Conservation (phyloP, 805 yeast genomes). For the Tetrapisispora nanseiensis region DNA sequence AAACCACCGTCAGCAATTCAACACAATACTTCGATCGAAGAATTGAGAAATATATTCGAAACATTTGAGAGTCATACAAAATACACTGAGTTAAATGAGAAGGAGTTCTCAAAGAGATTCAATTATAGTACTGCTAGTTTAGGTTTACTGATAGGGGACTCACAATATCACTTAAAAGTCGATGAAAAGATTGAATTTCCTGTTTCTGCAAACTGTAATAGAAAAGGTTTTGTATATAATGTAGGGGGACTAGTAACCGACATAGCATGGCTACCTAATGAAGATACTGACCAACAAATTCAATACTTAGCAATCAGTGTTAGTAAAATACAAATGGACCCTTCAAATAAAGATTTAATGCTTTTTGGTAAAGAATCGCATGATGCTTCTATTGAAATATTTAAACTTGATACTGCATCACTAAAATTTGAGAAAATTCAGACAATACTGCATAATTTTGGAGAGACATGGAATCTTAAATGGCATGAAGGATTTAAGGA, state of each 20-base stretch:
- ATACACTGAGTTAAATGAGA: slow-evolving; percentile 12
- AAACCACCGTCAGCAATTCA: slow-evolving; percentile 9
- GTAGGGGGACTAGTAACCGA: slow-evolving; percentile 46
- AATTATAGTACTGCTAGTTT: slow-evolving; percentile 13
- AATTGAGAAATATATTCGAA: not conserved
- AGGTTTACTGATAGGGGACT: slow-evolving; percentile 13
- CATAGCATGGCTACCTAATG: slow-evolving; percentile 40
- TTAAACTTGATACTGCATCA: slow-evolving; percentile 29
- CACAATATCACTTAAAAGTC: slow-evolving; percentile 10
- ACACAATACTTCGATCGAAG: slow-evolving; percentile 4
- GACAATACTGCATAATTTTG: slow-evolving; percentile 34
- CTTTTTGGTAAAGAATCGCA: slow-evolving; percentile 23
- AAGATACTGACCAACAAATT: slow-evolving; percentile 9
- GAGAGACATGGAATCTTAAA: slow-evolving; percentile 32
- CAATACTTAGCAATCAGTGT: slow-evolving; percentile 45
- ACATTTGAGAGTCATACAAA: slow-evolving; percentile 7
- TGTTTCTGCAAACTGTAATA: slow-evolving; percentile 17
- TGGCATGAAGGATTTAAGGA: slow-evolving; percentile 29
- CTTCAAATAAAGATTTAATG: slow-evolving; percentile 22
- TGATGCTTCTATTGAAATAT: slow-evolving; percentile 38
- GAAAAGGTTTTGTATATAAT: slow-evolving; percentile 36
- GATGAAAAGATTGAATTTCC: slow-evolving; percentile 24
- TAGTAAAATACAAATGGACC: slow-evolving; percentile 29
- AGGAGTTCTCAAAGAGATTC: slow-evolving; percentile 21
- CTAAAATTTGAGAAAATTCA: slow-evolving; percentile 25